These are phyloP conservation scores for Choricystis sp. DNA, from an alignment of 139 green algal species.

Conservation along the genomic window DNA sequence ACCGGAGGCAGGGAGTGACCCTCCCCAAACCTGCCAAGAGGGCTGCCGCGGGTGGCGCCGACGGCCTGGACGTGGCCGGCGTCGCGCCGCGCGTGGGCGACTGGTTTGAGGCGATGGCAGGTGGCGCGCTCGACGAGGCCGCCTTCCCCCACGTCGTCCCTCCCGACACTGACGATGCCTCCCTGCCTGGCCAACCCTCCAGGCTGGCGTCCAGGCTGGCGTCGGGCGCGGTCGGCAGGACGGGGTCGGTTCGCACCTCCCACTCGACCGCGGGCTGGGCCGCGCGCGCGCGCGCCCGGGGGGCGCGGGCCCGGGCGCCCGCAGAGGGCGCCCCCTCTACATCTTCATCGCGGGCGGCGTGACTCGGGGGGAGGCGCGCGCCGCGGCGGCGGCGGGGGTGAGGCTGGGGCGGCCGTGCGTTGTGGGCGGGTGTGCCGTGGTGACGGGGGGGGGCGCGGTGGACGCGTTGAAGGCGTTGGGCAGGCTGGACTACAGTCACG, in stretches of 20 bases:
- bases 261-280: background rate
- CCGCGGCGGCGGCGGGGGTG: too few species aligned
- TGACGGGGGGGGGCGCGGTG: background rate
- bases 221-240: background rate
- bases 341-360: background rate
- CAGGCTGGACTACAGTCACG: background rate
- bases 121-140: background rate
- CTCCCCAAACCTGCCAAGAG: too few species aligned
- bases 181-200: too few species aligned
- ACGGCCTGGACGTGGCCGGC: background rate
- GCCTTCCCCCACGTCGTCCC: background rate
- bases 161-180: background rate
- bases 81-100: background rate
- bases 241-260: background rate
- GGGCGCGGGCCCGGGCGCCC: too few species aligned
- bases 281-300: too few species aligned
- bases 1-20: too few species aligned
- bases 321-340: background rate
- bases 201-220: too few species aligned
- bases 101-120: background rate
- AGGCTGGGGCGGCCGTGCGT: background rate
- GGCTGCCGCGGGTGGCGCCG: background rate
- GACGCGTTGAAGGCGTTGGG: background rate
- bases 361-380: background rate
- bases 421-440: background rate